Conservation (phyloP, 805 yeast species). For the Nakazawaea populi region DNA sequence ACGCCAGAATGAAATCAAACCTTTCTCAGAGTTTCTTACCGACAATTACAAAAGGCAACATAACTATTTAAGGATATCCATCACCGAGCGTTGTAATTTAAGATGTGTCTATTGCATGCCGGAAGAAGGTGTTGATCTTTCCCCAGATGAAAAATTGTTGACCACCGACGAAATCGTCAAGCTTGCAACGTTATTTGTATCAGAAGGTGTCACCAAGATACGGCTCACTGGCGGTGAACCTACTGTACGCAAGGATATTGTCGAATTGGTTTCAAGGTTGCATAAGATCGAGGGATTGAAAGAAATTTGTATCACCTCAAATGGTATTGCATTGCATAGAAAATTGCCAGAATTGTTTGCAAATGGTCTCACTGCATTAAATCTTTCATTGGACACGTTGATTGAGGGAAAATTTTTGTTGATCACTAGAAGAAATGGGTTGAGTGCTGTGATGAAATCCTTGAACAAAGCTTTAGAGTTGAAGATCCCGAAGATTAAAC, state of each 20-base stretch:
- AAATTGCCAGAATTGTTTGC: conserved; percentile 35
- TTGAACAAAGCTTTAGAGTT: conserved; percentile 37
- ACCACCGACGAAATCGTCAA: conserved; percentile 37
- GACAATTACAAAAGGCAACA: conserved; percentile 41
- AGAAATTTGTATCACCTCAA: conserved; percentile 46
- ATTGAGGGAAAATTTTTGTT: conserved; percentile 43
- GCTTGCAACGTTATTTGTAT: conserved; percentile 37
- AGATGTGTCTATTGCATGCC: conserved; percentile 51
- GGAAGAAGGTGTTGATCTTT: conserved; percentile 45
- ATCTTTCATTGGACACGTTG: conserved; percentile 43
- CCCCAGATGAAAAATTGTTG: conserved; percentile 34
- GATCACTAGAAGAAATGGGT: conserved; percentile 46
- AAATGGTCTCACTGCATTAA: conserved; percentile 41
- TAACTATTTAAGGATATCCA: conserved; percentile 43
- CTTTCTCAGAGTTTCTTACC: conserved; percentile 33
- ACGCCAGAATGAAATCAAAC: background rate
- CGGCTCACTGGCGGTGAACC: conserved; percentile 56
- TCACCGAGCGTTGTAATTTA: conserved; percentile 46
- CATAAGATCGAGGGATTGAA: conserved; percentile 34
- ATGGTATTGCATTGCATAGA: conserved; percentile 44
- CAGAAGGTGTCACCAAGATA: conserved; percentile 44
- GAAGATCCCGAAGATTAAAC: conserved; percentile 38
- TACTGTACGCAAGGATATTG: conserved; percentile 43
- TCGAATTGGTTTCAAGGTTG: conserved; percentile 33
- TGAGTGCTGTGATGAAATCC: conserved; percentile 36